A percentile compares a stretch with the other conserved stretches of the same genome.
phyloP scores from a whole-genome alignment of 2,329 filamentous ascomycete genomes.

The Colletotrichum cordylinicola region DNA sequence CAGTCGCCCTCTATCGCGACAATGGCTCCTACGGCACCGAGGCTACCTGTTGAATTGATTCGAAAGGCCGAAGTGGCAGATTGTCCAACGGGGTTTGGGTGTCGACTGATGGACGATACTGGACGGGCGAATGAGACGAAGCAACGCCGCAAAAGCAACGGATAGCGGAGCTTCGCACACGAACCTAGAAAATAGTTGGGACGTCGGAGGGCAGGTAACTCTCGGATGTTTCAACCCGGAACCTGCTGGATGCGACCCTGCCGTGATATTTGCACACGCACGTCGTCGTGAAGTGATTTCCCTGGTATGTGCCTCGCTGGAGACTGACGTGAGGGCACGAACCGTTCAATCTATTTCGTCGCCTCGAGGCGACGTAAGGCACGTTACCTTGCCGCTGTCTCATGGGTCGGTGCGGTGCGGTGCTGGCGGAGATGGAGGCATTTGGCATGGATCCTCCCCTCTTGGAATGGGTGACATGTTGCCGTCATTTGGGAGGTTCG shows the following conservation, averaged over 20 bases:
- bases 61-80: not conserved
- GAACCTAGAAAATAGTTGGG: conserved; percentile 1
- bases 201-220: not conserved
- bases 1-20: not conserved
- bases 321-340: not conserved
- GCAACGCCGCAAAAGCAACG: not conserved
- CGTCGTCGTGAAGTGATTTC: not conserved
- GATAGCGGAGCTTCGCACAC: not conserved
- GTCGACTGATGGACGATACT: not conserved
- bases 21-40: not conserved
- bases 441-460: conserved; percentile 3
- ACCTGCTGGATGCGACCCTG: not conserved
- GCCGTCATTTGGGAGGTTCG: not conserved
- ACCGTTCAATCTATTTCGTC: not conserved
- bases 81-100: not conserved
- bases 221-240: conserved; percentile 3
- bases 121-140: not conserved
- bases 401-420: not conserved
- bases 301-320: not conserved
- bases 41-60: not conserved
- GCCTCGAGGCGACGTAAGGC: not conserved
- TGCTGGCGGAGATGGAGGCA: not conserved
- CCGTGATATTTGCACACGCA: not conserved
- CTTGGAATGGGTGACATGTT: conserved; percentile 10
- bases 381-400: not conserved